Percentiles rank a stretch among this genome's conserved stretches.
These are phyloP conservation scores for Sporothrix mexicana DNA, from an alignment of 2,329 filamentous ascomycete genomes.

Conservation along the genomic window DNA sequence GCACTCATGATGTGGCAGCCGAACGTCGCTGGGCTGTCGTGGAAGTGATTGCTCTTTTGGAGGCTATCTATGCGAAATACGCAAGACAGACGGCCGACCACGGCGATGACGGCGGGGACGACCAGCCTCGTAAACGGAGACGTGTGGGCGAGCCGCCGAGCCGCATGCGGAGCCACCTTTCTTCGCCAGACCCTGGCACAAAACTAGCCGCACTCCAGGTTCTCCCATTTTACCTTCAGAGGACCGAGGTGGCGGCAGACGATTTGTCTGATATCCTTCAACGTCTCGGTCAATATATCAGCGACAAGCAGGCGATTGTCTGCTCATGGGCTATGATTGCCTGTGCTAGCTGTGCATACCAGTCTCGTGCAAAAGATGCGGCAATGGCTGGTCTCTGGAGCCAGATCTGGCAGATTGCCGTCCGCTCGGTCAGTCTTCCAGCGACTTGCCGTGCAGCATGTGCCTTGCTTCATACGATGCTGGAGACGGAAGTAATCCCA, in stretches of 20 bases:
- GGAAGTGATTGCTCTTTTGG: constrained; percentile 63
- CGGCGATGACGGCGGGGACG: constrained; percentile 42
- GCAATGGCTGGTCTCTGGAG: constrained; percentile 64
- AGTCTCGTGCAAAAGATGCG: constrained; percentile 49
- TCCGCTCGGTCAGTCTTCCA: constrained; percentile 71
- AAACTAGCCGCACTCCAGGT: constrained; percentile 62
- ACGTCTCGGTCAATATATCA: constrained; percentile 62
- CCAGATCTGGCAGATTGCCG: constrained; percentile 75
- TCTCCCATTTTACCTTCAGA: constrained; percentile 61
- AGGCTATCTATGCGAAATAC: constrained; percentile 52
- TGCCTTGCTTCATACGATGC: constrained; percentile 70
- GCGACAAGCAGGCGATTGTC: constrained; percentile 70
- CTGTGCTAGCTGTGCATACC: constrained; percentile 61
- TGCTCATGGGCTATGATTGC: constrained; percentile 85
- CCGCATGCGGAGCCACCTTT: constrained; percentile 57
- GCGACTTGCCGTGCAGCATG: constrained; percentile 78
- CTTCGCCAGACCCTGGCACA: constrained; percentile 51
- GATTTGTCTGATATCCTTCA: constrained; percentile 62
- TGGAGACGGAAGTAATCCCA: constrained; percentile 69
- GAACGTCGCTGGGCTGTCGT: constrained; percentile 67
- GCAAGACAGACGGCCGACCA: constrained; percentile 35
- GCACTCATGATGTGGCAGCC: constrained; percentile 58
- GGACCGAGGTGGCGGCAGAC: constrained; percentile 53
- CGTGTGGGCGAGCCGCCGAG: constrained; percentile 52
- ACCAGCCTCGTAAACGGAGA: constrained; percentile 60